Percentiles rank a stretch among this genome's conserved stretches.
phyloP scores from a whole-genome alignment of 495 filamentous ascomycete species.

The Penicillium canariense region DNA sequence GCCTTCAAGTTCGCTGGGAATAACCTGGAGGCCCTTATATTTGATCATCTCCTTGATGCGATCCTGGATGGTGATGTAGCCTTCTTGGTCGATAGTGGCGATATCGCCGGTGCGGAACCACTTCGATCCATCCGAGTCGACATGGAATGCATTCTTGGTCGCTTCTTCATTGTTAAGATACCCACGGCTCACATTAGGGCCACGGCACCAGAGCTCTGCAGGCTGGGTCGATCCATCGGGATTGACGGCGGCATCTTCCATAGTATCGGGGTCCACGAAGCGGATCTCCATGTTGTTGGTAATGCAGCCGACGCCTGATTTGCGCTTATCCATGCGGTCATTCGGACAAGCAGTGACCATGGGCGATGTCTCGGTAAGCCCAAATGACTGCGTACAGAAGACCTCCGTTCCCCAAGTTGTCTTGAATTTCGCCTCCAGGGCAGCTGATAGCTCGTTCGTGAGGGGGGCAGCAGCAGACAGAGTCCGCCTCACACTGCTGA shows the following conservation, averaged over 20 bases:
- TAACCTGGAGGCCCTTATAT: conserved; percentile 74
- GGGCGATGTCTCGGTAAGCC: conserved; percentile 65
- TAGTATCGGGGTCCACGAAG: conserved; percentile 50
- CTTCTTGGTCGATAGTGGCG: conserved; percentile 49
- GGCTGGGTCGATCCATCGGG: conserved; percentile 48
- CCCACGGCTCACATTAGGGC: conserved; percentile 62
- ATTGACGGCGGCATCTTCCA: conserved; percentile 29
- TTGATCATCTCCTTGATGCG: conserved; percentile 80
- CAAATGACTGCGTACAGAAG: conserved; percentile 71
- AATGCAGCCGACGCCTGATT: conserved; percentile 56
- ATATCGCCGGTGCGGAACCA: conserved; percentile 60
- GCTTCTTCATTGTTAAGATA: conserved; percentile 66
- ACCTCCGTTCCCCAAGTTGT: conserved; percentile 46
- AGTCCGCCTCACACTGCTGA: conserved; percentile 67
- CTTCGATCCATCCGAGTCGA: conserved; percentile 50
- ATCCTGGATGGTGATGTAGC: conserved; percentile 62
- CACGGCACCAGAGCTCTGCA: conserved; percentile 56
- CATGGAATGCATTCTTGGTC: conserved; percentile 54
- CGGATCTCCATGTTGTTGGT: conserved; percentile 57
- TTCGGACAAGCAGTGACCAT: conserved; percentile 43
- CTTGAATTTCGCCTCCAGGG: conserved; percentile 55
- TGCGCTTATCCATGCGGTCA: conserved; percentile 51
- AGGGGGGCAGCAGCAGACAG: conserved; percentile 80
- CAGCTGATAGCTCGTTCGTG: conserved; percentile 62
- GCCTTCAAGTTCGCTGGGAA: conserved; percentile 75